Conservation (phyloP, 371 early-diverging fungal species). For the Mucor piriformis region DNA sequence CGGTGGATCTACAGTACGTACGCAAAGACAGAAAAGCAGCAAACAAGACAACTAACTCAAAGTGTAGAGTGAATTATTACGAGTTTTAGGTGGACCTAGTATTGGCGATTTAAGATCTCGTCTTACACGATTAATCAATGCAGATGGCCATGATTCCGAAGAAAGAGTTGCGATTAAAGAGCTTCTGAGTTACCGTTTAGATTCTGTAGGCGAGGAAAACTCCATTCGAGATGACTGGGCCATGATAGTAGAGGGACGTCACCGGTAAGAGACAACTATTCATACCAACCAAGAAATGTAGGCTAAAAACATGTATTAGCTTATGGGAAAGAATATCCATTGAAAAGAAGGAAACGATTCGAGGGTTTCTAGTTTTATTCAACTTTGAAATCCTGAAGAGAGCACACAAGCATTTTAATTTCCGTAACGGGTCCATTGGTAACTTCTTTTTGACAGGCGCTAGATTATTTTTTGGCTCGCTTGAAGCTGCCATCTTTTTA, state of each 20-base stretch:
- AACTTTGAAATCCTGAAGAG: conserved; percentile 68
- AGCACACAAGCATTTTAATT: conserved; percentile 69
- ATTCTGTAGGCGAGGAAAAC: conserved; percentile 49
- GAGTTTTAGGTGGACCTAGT: conserved; percentile 72
- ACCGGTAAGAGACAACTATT: conserved; percentile 47
- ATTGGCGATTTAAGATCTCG: conserved; percentile 72
- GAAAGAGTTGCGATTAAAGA: conserved; percentile 63
- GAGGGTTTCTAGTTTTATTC: conserved; percentile 70
- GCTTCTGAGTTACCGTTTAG: conserved; percentile 66
- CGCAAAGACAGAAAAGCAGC: background rate
- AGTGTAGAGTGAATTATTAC: conserved; percentile 58
- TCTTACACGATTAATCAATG: conserved; percentile 61
- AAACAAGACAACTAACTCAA: background rate
- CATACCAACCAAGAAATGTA: too few species aligned
- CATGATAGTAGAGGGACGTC: conserved; percentile 68
- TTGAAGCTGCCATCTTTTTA: conserved; percentile 73
- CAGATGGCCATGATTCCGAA: conserved; percentile 33
- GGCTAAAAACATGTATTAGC: too few species aligned
- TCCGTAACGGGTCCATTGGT: conserved; percentile 73
- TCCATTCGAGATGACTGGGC: conserved; percentile 69
- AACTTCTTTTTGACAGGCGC: conserved; percentile 79
- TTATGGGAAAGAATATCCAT: conserved; percentile 55
- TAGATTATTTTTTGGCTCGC: conserved; percentile 67
- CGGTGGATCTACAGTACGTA: conserved; percentile 60
- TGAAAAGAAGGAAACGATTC: conserved; percentile 69